Evolutionary conservation across 2,329 filamentous ascomycete genomes (phyloP), one percentile per base, ranked within the genome.

Genomic region (Hymenoscyphus linearis): DNA sequence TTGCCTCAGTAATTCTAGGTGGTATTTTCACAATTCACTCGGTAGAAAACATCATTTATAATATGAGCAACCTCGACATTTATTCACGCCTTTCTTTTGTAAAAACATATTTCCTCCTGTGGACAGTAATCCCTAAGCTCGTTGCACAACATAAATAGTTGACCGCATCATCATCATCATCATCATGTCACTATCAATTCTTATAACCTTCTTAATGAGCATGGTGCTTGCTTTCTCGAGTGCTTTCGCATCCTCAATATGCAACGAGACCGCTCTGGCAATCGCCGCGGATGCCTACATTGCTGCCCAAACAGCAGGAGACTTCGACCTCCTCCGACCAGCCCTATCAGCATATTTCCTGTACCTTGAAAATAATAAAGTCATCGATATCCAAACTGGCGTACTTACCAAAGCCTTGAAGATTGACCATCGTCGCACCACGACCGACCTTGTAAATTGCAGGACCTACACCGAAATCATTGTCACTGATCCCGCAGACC

Each of bases 391-490:
- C 56, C 55, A 34, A 18, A 57, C 36, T 1, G 55, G 60, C 1
- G 35, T 64, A 4, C 60, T 66, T 6, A 4, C 53, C 14, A 31
- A 44, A 3, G 9, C 60, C 16, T 47, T 66, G 6, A 61, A 54
- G 10, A 64, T 66, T 54, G 64, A 66, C 52, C 56, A 64, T 26
- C 53, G 52, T n/a, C 60, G 64, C 31, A 60, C 47, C 25, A 58
- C 62, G 26, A 34, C 59, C 57, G 64, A 66, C 40, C 60, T 60
- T 2, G 50, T 37, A 12, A n/a, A 35, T 10, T 66, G 62, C 47
- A 50, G 50, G 0, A 61, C 60, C 25, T 64, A 60, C 56, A 64
- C 62, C 13, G 64, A 66, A 31, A n/a, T 66, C 13, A 60, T 58
- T 14, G 53, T 61, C 5, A 60, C 64, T 1, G 57, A 55, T 7